A percentile compares a stretch with the other conserved stretches of the same genome.
These are phyloP conservation scores for Adenanthera pavonina DNA, from an alignment of 306 rosid genomes.

Conservation along the genomic window DNA sequence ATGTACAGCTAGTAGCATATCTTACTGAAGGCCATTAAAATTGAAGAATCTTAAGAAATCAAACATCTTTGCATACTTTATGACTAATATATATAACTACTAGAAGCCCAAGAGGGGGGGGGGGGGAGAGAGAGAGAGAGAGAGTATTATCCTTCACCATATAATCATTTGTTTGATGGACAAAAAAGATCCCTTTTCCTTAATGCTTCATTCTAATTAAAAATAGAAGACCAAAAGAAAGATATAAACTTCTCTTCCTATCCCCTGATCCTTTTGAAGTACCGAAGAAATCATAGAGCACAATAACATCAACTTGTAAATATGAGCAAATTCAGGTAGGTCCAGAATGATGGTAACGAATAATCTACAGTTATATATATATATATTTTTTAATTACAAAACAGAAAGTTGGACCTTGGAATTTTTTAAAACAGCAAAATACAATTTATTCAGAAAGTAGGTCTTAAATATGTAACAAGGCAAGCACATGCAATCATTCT, in stretches of 20 bases:
- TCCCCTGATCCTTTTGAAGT: neutral
- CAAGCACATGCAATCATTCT: constrained; percentile 2
- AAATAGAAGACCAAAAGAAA: neutral
- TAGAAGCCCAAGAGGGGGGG: neutral
- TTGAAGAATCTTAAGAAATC: neutral
- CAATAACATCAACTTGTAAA: constrained; percentile 1
- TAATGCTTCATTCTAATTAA: neutral
- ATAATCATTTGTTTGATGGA: constrained; percentile 1
- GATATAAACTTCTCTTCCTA: neutral
- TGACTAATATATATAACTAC: neutral
- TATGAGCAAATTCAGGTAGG: constrained; percentile 8
- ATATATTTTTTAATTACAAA: neutral
- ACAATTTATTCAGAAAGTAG: neutral
- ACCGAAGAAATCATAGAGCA: constrained; percentile 17
- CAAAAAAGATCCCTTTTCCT: neutral
- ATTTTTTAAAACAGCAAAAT: neutral
- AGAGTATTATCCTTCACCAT: neutral
- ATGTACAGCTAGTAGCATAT: neutral
- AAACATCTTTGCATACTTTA: neutral
- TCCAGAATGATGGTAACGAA: constrained; percentile 21
- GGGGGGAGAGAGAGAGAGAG: neutral
- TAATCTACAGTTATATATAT: neutral
- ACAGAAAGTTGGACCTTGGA: neutral
- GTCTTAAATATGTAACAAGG: neutral
- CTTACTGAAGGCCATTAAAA: neutral